These are phyloP conservation scores for Scheffersomyces stipitis DNA, from an alignment of 805 yeast genomes.

Conservation along the genomic window DNA sequence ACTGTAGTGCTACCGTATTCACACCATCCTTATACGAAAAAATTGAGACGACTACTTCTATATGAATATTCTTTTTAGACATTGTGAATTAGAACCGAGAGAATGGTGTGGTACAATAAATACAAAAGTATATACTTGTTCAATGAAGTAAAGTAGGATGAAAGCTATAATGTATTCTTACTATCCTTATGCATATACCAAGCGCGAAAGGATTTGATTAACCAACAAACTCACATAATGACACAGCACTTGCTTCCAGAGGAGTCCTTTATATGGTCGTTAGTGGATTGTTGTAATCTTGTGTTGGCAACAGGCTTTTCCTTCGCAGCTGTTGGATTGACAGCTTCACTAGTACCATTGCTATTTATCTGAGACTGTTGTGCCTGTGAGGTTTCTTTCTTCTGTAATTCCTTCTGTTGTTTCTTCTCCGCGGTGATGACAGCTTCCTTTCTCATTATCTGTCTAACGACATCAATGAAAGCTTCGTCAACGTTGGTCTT, in stretches of 20 bases:
- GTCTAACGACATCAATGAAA: slow-evolving; percentile 84
- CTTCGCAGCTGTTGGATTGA: background rate
- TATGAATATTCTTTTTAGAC: background rate
- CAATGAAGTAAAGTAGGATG: too few species aligned
- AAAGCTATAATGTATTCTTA: too few species aligned
- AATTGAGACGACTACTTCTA: background rate
- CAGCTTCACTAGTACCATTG: background rate
- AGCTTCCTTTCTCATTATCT: slow-evolving; percentile 76
- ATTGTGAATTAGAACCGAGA: background rate
- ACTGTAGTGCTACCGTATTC: too few species aligned
- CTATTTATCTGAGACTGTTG: slow-evolving; percentile 2
- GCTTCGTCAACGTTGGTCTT: slow-evolving; percentile 89
- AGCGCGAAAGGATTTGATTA: too few species aligned
- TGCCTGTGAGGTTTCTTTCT: slow-evolving; percentile 28
- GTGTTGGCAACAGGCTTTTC: slow-evolving; percentile 6
- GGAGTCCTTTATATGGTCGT: slow-evolving; percentile 10
- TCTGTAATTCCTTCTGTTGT: slow-evolving; percentile 41
- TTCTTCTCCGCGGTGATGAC: slow-evolving; percentile 45
- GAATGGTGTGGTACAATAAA: slow-evolving; percentile 1
- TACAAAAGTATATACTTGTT: background rate
- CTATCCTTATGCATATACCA: too few species aligned
- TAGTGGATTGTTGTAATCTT: slow-evolving; percentile 19
- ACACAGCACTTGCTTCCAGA: slow-evolving; percentile 29
- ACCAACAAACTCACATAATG: slow-evolving; percentile 18
- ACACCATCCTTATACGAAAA: too few species aligned